These are phyloP conservation scores for Cucurbita pepo DNA, from an alignment of 306 rosid genomes.

Conservation along the genomic window DNA sequence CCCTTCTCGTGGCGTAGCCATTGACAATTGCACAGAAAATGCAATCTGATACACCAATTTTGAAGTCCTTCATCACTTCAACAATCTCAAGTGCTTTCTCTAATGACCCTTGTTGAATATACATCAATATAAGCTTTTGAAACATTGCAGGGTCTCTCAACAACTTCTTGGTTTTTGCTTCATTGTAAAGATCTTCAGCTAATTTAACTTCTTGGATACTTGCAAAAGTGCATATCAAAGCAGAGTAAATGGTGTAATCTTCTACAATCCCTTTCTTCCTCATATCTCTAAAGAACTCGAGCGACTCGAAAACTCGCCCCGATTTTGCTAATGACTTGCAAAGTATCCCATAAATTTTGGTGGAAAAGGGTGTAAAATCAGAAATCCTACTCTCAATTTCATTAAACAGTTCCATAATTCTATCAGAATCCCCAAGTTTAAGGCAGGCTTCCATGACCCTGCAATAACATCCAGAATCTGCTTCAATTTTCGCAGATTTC, in stretches of 20 bases:
- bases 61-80: conserved; percentile 30
- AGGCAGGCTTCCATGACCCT: conserved; percentile 44
- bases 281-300: conserved; percentile 35
- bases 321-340: conserved; percentile 32
- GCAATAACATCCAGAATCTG: conserved; percentile 30
- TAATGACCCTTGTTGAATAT: conserved; percentile 38
- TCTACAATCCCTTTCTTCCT: conserved; percentile 17
- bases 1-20: conserved; percentile 38
- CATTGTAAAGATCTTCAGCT: conserved; percentile 37
- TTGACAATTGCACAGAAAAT: conserved; percentile 48
- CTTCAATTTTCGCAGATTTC: conserved; percentile 17
- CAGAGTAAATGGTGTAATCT: conserved; percentile 31
- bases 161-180: conserved; percentile 27
- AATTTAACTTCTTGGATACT: conserved; percentile 20
- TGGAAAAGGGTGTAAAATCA: conserved; percentile 12
- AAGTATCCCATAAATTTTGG: conserved; percentile 23
- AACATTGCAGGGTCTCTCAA: conserved; percentile 45
- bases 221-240: conserved; percentile 41
- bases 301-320: conserved; percentile 42
- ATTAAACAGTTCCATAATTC: conserved; percentile 29
- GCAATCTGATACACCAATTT: conserved; percentile 38
- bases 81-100: conserved; percentile 44
- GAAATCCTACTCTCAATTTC: conserved; percentile 20
- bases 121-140: conserved; percentile 44
- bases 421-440: conserved; percentile 24